Evolutionary conservation across 2,329 filamentous ascomycete genomes (phyloP), one percentile per base, ranked within the genome.

Genomic region (Sporothrix dimorphospora): DNA sequence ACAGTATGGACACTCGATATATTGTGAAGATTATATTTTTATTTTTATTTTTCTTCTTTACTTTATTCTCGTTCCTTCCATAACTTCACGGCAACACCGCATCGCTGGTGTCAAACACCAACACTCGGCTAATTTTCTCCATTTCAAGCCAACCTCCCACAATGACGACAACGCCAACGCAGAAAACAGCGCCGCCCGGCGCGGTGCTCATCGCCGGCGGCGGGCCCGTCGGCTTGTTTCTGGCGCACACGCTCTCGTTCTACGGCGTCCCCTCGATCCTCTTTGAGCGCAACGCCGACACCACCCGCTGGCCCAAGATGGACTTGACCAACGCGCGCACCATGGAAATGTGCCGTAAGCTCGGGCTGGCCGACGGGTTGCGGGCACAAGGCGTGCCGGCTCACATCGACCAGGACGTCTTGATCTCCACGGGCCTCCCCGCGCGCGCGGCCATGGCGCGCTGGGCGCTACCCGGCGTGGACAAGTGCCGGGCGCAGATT

Each of bases 251-350:
- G 53, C 69, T 73, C 45, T 49, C 72, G 8, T 55, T 42, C n/a
- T 59, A 73, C 27, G 63, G 69, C 6, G 63, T 71, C 2, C 14
- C 24, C 8, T 71, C 59, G 4, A 55, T 73, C 4, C 27, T 73
- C 42, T 63, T 71, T 30, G 72, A 73, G 42, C 69, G 72, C 45
- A 73, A 73, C 42, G n/a, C 45, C 6, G 53, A 57, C 45, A 72
- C 71, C 21, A 72, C 71, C 3, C 71, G 65, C 30, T 82, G 80
- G 79, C 80, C 81, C 0, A 82, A 82, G 73, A 81, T 82, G 80
- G 81, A 72, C 57, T 38, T 72, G 30, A 72, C 71, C 1, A 82
- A 82, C 71, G 75, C 68, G 16, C 77, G 80, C 1, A 77, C 75
- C 14, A 81, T 83, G 81, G 71, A 72, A 49, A 59, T 82, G 0